Evolutionary conservation across 495 filamentous ascomycete species (phyloP).

Genomic region (Penicillium macrosclerotiorum): DNA sequence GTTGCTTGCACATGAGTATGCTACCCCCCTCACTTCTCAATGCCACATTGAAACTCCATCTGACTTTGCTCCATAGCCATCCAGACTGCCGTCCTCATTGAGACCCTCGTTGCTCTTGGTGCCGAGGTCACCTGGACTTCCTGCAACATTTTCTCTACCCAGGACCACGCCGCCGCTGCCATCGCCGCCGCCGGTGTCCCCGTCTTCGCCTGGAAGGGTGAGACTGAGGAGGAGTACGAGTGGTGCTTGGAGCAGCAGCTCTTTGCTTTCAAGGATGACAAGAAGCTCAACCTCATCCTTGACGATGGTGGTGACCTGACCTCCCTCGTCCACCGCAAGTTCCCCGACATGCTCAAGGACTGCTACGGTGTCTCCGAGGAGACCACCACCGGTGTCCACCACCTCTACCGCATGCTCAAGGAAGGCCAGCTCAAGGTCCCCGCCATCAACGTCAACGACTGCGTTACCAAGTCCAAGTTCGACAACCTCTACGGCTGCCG

Average conservation of each 20-base stretch:
- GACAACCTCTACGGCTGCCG: constrained; percentile 99
- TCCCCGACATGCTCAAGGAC: constrained; percentile 93
- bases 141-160: constrained; percentile 99
- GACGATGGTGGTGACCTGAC: constrained; percentile 98
- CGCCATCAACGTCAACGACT: constrained; percentile 99
- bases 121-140: constrained; percentile 95
- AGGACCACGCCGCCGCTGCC: constrained; percentile 96
- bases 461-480: constrained; percentile 99
- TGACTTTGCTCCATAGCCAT: constrained; percentile 61
- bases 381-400: constrained; percentile 99
- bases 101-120: constrained; percentile 90
- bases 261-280: constrained; percentile 89
- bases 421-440: constrained; percentile 84
- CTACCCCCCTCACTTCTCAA: constrained; percentile 2
- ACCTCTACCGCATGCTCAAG: constrained; percentile 98
- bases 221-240: constrained; percentile 99
- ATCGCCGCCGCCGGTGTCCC: constrained; percentile 92
- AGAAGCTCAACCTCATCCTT: constrained; percentile 96
- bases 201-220: constrained; percentile 99
- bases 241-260: constrained; percentile 99
- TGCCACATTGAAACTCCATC: neutral
- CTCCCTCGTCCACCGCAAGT: constrained; percentile 93
- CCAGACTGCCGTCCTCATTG: constrained; percentile 98
- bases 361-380: constrained; percentile 99
- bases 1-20: constrained; percentile 97